A percentile compares a stretch with the other conserved stretches of the same genome.
phyloP scores from a whole-genome alignment of 345 rosid genomes.

The Eutrema japonicum region DNA sequence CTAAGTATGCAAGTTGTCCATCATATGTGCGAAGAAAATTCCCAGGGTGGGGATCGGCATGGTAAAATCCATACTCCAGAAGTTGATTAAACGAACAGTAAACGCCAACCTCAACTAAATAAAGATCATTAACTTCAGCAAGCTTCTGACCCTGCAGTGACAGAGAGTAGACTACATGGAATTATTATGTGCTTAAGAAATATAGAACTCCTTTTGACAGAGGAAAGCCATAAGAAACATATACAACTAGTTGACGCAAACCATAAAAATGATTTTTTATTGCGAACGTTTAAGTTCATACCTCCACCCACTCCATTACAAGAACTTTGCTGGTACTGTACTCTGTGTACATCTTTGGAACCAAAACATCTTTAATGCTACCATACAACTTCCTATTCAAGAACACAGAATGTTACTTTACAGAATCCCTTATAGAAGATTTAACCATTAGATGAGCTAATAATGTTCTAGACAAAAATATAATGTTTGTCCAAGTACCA shows the following conservation, averaged over 20 bases:
- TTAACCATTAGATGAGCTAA: constrained; percentile 1
- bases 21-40: constrained; percentile 86
- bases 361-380: constrained; percentile 70
- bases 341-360: constrained; percentile 84
- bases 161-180: constrained; percentile 23
- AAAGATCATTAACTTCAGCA: constrained; percentile 79
- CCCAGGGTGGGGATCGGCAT: constrained; percentile 99
- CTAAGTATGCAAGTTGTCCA: constrained; percentile 92
- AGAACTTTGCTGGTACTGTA: constrained; percentile 84
- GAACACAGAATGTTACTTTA: constrained; percentile 31
- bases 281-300: constrained; percentile 40
- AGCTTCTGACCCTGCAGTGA: constrained; percentile 76
- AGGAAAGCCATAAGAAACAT: constrained; percentile 20
- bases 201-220: constrained; percentile 1
- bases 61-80: constrained; percentile 90
- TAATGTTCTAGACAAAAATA: constrained; percentile 3
- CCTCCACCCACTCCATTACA: constrained; percentile 98
- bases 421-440: constrained; percentile 14
- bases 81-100: constrained; percentile 97
- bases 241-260: constrained; percentile 20
- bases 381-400: constrained; percentile 76
- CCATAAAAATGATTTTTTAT: not conserved
- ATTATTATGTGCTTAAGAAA: constrained; percentile 14
- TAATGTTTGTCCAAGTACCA: constrained; percentile 17
- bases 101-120: constrained; percentile 79